Base-by-base conservation (phyloP, 345 rosid species). In the Linum trigynum region DNA sequence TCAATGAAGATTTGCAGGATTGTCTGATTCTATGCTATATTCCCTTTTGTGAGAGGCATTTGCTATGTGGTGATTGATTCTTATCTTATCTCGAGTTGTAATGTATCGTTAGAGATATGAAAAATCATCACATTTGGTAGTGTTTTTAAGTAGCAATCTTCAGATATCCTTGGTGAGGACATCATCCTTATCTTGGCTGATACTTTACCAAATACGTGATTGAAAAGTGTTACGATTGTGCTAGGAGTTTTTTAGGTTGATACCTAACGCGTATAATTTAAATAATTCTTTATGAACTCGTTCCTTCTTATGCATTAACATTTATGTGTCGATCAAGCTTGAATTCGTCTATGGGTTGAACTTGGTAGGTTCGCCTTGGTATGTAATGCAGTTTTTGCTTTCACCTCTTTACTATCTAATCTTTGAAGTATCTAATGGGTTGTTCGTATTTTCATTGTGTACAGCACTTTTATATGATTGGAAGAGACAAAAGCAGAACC, bases 391-490 rank as follows among this genome's bases (percentile, higher is more conserved):
- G 53, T 48, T 48, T 48, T 48, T 48, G 11, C 15, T 1, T 7
- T 3, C 15, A 10, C 50, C 50, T 48, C 14, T 15, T 12, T 3
- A 7, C 53, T 10, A 9, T 48, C 53, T 48, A 3, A 9, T 48
- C 32, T 23, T 23, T 23, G 32, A 0, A 7, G 53, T 9, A 48
- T 48, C 14, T 48, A 48, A 48, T 14, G 9, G 9, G 53, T 48
- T 48, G 14, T 48, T 48, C 12, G 9, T 45, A 45, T 45, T 45
- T 2, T 45, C 14, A 9, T 48, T 48, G 53, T 48, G 11, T 48
- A 65, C 92, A 94, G 99, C 83, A 81, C 68, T 94, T 88, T 65
- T 94, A 94, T 65, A 80, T 94, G 90, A 74, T 84, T 9, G 97
- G 99, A 68, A 86, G 87, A 73, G 89, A 94, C 79, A 90, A 90